A percentile compares a stretch with the other conserved stretches of the same genome.
phyloP scores from a whole-genome alignment of 164 flowering plant species.

The Santalum album region DNA sequence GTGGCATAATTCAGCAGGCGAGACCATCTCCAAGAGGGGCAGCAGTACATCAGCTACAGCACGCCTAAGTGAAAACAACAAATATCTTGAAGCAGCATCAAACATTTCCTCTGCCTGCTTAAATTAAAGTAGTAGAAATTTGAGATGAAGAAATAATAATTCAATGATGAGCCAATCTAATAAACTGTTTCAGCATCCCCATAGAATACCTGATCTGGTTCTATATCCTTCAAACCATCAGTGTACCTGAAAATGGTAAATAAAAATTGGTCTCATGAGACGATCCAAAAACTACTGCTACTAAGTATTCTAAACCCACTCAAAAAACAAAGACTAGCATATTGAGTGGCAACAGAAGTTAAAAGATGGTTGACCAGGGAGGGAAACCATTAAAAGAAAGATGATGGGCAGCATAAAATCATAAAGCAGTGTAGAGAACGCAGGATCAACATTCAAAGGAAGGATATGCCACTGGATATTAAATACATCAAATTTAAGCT shows the following conservation, averaged over 20 bases:
- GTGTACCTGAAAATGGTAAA: slow-evolving; percentile 65
- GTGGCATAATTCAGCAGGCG: slow-evolving; percentile 86
- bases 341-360: too few species aligned
- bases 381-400: too few species aligned
- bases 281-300: background rate
- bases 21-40: slow-evolving; percentile 69
- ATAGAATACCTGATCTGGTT: slow-evolving; percentile 74
- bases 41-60: slow-evolving; percentile 87
- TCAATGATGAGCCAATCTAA: too few species aligned
- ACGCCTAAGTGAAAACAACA: slow-evolving; percentile 92
- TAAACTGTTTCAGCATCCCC: background rate
- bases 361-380: too few species aligned
- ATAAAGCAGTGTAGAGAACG: background rate
- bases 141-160: too few species aligned
- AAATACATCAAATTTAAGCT: background rate
- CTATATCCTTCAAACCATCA: slow-evolving; percentile 70
- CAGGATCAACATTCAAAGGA: background rate
- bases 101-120: slow-evolving; percentile 89
- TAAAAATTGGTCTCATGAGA: slow-evolving; percentile 6
- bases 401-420: too few species aligned
- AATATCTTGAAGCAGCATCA: slow-evolving; percentile 97
- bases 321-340: too few species aligned
- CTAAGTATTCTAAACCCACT: background rate
- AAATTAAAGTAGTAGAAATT: too few species aligned
- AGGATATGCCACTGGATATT: background rate